Evolutionary conservation across 176 grass and related monocot species (phyloP), one percentile per base, ranked within the genome.

Genomic region (Paspalum vaginatum): DNA sequence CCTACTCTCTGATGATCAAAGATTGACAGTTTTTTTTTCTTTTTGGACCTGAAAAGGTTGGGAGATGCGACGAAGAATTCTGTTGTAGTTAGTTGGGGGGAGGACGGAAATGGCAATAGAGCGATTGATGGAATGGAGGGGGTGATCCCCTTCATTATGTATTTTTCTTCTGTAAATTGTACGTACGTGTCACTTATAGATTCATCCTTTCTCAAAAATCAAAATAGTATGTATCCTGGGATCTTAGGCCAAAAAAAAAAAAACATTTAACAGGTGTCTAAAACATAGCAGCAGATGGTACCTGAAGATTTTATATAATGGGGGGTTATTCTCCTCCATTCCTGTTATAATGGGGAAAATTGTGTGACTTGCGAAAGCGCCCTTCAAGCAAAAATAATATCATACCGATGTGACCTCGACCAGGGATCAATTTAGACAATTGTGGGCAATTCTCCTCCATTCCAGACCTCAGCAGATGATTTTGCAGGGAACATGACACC

Each of bases 101-200:
- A 45, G 22, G 17, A 58, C 11, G 81, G 50, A 32, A 1, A 76
- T 6, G 22, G 70, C 9, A 13, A 65, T n/a, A 65, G 37, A 65
- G 48, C n/a, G 14, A 74, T 52, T 52, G 15, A 8, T n/a, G 27
- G 49, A 65, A 7, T 18, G 24, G 27, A 41, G 49, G 15, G 14
- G 18, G 27, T 25, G 54, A 52, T 43, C 37, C 47, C 50, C 37
- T 40, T 66, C 20, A 15, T 65, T 26, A 24, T 84, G 41, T 84
- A 45, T 75, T 75, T 75, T 67, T 15, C 17, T 46, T 50, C 24
- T 81, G 79, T 70, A 72, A 81, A 81, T 58, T 81, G 55, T 27
- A 61, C 32, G 32, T 32, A 32, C 32, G 32, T 32, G 32, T 58
- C 37, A 43, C 13, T 44, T 70, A 70, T 70, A 81, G 53, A 50